Percentiles rank a stretch among this genome's conserved stretches.
Evolutionary conservation across 345 rosid genomes (phyloP).

Genomic region (Noccaea bulbosa): DNA sequence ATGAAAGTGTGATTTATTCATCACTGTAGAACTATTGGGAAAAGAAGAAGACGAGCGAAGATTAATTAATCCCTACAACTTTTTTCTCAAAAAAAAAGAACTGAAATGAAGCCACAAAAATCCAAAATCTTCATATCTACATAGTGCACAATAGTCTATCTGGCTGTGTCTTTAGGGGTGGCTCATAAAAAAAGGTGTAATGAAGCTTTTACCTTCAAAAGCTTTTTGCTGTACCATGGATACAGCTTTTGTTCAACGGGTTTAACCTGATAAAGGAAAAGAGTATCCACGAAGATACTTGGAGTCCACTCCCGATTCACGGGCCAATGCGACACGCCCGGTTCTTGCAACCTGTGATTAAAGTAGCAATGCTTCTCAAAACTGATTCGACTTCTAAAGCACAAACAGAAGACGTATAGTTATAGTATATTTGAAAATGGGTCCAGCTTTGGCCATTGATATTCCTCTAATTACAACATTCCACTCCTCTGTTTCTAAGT

Average conservation of each 20-base stretch:
- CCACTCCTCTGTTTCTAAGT: neutral
- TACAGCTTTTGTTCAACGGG: neutral
- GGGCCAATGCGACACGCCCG: constrained; percentile 82
- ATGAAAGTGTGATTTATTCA: neutral
- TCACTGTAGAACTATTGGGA: neutral
- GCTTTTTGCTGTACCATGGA: constrained; percentile 23
- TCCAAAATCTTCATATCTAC: constrained; percentile 23
- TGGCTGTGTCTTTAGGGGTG: constrained; percentile 4
- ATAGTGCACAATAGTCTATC: neutral
- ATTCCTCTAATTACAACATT: neutral
- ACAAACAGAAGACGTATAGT: neutral
- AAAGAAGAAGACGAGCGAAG: neutral
- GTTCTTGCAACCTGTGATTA: constrained; percentile 80
- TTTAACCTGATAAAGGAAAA: constrained; percentile 53
- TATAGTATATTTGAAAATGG: neutral
- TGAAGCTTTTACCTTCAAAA: constrained; percentile 32
- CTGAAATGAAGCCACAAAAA: neutral
- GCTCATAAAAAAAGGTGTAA: constrained; percentile 12
- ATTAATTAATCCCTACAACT: neutral
- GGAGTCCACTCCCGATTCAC: constrained; percentile 94
- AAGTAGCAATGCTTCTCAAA: neutral
- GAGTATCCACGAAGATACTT: constrained; percentile 86
- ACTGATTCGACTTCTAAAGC: constrained; percentile 13
- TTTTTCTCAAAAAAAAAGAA: constrained; percentile 3
- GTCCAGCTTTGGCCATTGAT: constrained; percentile 5